A percentile compares a stretch with the other conserved stretches of the same genome.
phyloP scores from a whole-genome alignment of 306 rosid genomes.

The Comarum palustre region DNA sequence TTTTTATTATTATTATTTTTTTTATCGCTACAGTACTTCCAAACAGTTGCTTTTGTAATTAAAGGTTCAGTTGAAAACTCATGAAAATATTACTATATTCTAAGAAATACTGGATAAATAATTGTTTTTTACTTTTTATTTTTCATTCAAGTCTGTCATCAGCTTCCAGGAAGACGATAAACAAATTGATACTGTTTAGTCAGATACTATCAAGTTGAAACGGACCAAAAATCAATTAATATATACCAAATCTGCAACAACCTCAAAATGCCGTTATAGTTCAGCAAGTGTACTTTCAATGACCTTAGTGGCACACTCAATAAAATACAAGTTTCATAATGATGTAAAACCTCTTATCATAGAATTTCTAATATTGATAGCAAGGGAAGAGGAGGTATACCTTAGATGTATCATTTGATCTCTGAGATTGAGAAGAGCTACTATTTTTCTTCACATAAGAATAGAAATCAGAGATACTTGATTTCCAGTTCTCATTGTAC shows the following conservation, averaged over 20 bases:
- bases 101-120: too few relatives aligned
- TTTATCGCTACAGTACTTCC: background rate
- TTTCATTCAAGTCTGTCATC: background rate
- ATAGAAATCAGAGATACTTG: conserved; percentile 34
- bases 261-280: conserved; percentile 8
- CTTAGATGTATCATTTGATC: conserved; percentile 58
- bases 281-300: conserved; percentile 6
- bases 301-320: conserved; percentile 8
- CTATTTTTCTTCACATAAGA: conserved; percentile 37
- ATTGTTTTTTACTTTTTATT: too few relatives aligned
- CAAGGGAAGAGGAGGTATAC: conserved; percentile 33
- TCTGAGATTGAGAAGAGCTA: conserved; percentile 42
- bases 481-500: conserved; percentile 40
- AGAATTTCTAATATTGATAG: conserved; percentile 10
- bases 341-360: conserved; percentile 10
- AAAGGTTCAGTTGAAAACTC: background rate
- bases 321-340: background rate
- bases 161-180: background rate
- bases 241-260: background rate
- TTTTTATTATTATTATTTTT: too few relatives aligned
- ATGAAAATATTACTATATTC: background rate
- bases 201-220: background rate
- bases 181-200: background rate
- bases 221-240: background rate
- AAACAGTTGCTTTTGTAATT: background rate